Percentiles rank a stretch among this genome's conserved stretches.
These are phyloP conservation scores for Marasmius oreades DNA, from an alignment of 1,284 basidiomycete genomes.

Conservation along the genomic window DNA sequence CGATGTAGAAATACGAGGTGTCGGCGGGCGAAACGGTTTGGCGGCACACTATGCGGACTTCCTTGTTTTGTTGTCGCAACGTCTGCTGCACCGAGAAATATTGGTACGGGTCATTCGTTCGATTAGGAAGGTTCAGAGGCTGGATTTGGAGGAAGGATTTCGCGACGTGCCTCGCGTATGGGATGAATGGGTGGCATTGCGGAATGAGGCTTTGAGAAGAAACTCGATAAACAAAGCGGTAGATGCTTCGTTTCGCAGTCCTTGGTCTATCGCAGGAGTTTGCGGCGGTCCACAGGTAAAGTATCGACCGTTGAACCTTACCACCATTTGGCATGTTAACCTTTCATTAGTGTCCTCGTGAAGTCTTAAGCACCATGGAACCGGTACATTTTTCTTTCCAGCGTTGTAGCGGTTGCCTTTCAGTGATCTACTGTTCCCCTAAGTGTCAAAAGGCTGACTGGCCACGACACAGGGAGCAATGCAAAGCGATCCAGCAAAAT, in stretches of 20 bases:
- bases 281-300: background rate
- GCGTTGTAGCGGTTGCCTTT: background rate
- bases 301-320: background rate
- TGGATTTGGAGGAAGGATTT: background rate
- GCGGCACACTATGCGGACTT: background rate
- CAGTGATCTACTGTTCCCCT: background rate
- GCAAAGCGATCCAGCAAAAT: background rate
- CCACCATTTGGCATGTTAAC: background rate
- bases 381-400: background rate
- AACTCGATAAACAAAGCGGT: background rate
- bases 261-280: background rate
- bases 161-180: background rate
- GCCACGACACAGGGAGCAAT: background rate
- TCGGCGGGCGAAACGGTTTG: background rate
- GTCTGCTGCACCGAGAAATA: background rate
- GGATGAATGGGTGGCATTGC: background rate
- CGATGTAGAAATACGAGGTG: background rate
- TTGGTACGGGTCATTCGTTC: background rate
- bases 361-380: background rate
- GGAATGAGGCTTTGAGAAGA: background rate
- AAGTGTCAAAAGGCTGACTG: background rate
- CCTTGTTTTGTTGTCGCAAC: background rate
- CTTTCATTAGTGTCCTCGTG: background rate
- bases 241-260: background rate
- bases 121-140: background rate